Percentiles rank a stretch among this genome's conserved stretches.
Evolutionary conservation across 176 grass and related monocot genomes (phyloP).

Genomic region (Triticum turgidum): DNA sequence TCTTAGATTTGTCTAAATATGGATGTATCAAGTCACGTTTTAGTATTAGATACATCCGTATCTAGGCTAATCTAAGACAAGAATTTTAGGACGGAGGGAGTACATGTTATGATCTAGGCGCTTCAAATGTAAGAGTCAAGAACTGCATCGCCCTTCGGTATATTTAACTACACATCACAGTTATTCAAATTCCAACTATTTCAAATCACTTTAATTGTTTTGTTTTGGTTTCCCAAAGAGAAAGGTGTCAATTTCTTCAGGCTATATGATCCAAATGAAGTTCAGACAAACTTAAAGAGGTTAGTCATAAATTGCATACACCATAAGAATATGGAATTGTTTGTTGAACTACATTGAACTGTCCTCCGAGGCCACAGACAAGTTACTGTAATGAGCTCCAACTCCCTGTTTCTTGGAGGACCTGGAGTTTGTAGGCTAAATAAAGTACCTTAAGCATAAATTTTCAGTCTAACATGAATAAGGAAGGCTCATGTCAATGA

Average conservation of each 20-base stretch:
- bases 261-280: neutral
- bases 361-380: neutral
- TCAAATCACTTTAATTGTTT: neutral
- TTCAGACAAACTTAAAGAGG: neutral
- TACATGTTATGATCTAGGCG: neutral
- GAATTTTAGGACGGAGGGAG: too few species aligned
- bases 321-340: neutral
- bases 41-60: too few species aligned
- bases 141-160: neutral
- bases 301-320: neutral
- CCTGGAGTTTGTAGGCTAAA: neutral
- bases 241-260: neutral
- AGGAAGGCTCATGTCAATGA: neutral
- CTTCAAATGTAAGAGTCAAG: neutral
- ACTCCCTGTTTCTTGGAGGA: neutral
- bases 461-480: neutral
- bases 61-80: too few species aligned
- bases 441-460: neutral
- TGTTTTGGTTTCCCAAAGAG: neutral
- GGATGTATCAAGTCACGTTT: too few species aligned
- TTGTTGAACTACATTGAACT: neutral
- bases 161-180: neutral
- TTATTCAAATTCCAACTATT: neutral
- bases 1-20: too few species aligned
- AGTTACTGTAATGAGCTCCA: neutral